Evolutionary conservation across 2,329 filamentous ascomycete species (phyloP).

Genomic region (Dothideomycetes sp.): DNA sequence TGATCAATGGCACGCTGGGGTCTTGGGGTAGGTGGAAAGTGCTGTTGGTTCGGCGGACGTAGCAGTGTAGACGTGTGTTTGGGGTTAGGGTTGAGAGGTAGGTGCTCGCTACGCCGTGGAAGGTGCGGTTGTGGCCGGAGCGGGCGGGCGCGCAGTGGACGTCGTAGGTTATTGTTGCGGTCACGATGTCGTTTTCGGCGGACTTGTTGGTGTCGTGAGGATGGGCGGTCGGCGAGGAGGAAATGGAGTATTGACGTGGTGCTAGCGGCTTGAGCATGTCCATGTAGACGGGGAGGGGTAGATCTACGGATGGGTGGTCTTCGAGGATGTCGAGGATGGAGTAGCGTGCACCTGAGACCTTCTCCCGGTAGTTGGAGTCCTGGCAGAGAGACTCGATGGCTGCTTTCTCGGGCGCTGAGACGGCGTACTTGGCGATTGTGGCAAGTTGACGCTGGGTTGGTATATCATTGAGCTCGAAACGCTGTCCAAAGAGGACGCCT

Average conservation of each 20-base stretch:
- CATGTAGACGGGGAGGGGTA: conserved; percentile 56
- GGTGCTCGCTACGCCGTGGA: conserved; percentile 27
- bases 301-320: conserved; percentile 43
- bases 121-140: conserved; percentile 11
- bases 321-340: conserved; percentile 59
- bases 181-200: conserved; percentile 5
- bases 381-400: conserved; percentile 35
- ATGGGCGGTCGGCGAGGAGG: conserved; percentile 13
- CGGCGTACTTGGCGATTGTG: not conserved
- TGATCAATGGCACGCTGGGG: conserved; percentile 36
- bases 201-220: not conserved
- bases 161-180: conserved; percentile 48
- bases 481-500: conserved; percentile 51
- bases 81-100: conserved; percentile 22
- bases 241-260: conserved; percentile 16
- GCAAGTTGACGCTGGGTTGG: conserved; percentile 35
- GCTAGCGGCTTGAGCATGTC: conserved; percentile 18
- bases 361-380: too few relatives aligned
- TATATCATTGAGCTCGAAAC: conserved; percentile 60
- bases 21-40: conserved; percentile 36
- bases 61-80: conserved; percentile 15
- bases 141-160: conserved; percentile 26
- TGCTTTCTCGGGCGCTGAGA: conserved; percentile 25
- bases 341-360: conserved; percentile 36
- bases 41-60: conserved; percentile 29